These are phyloP conservation scores for Udeniomyces megalosporus DNA, from an alignment of 768 basidiomycete genomes.

Conservation along the genomic window DNA sequence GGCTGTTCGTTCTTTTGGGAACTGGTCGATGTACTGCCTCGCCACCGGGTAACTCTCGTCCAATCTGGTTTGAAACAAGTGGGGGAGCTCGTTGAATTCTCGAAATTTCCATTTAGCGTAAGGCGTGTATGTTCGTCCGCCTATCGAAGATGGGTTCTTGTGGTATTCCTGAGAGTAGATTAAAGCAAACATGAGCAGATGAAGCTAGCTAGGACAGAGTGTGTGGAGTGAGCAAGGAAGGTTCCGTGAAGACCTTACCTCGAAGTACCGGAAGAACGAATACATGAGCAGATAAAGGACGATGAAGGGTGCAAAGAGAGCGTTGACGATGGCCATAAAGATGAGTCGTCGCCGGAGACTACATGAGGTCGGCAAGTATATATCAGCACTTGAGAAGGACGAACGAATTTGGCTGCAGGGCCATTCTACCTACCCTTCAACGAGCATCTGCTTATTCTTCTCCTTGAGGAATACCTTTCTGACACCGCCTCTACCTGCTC, in stretches of 20 bases:
- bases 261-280: slow-evolving; percentile 99
- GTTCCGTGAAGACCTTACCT: slow-evolving; percentile 47
- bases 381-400: neutral
- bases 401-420: neutral
- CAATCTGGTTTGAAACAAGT: slow-evolving; percentile 71
- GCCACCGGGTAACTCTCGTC: slow-evolving; percentile 78
- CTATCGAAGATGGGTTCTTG: slow-evolving; percentile 91
- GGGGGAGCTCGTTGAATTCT: slow-evolving; percentile 95
- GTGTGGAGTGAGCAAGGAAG: neutral
- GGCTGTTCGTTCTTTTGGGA: slow-evolving; percentile 85
- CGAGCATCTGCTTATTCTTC: slow-evolving; percentile 56
- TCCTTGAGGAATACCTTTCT: slow-evolving; percentile 79
- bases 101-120: slow-evolving; percentile 97
- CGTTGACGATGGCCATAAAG: slow-evolving; percentile 94
- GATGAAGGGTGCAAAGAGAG: slow-evolving; percentile 90
- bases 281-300: slow-evolving; percentile 92
- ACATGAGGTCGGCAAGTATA: neutral
- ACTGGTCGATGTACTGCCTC: slow-evolving; percentile 92
- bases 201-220: neutral
- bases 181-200: no score
- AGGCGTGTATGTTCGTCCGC: slow-evolving; percentile 78
- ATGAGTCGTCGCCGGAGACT: slow-evolving; percentile 75
- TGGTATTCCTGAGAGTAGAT: slow-evolving; percentile 65
- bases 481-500: slow-evolving; percentile 40
- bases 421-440: slow-evolving; percentile 57